A percentile compares a stretch with the other conserved stretches of the same genome.
Evolutionary conservation across 257 asterid genomes (phyloP).

Genomic region (Solanum ahanhuiri): DNA sequence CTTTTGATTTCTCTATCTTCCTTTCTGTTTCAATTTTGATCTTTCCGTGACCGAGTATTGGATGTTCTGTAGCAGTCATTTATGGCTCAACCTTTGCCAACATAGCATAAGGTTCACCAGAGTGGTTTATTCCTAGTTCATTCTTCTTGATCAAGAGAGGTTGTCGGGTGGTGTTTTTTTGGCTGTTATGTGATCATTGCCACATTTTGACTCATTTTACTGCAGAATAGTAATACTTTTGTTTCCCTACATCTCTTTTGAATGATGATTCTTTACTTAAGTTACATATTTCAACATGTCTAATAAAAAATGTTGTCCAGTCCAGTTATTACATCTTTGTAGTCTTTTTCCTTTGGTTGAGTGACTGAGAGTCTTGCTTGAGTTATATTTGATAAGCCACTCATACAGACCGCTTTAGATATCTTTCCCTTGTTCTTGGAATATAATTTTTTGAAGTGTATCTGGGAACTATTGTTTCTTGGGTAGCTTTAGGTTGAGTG

Average conservation of each 20-base stretch:
- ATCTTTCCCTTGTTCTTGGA: not conserved
- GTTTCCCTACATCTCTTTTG: not conserved
- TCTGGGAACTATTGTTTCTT: not conserved
- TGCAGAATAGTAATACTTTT: not conserved
- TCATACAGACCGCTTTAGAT: not conserved
- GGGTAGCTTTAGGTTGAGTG: not conserved
- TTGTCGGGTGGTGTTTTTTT: not conserved
- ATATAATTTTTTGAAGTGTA: not conserved
- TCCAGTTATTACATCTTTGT: not conserved
- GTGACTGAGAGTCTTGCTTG: not conserved
- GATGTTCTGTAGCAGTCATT: not conserved
- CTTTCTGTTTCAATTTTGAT: not conserved
- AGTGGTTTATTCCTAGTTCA: not conserved
- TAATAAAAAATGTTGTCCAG: not conserved
- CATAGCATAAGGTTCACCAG: not conserved
- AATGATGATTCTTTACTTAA: not conserved
- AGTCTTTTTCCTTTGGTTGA: not conserved
- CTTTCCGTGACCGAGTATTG: not conserved
- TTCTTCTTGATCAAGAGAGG: not conserved
- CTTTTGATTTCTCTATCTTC: not conserved
- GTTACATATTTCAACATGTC: not conserved
- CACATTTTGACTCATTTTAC: not conserved
- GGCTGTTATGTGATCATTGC: not conserved
- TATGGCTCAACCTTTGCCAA: not conserved
- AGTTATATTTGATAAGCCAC: not conserved